phyloP scores from a whole-genome alignment of 495 filamentous ascomycete species.

The Hypoxylon lienhwacheense region DNA sequence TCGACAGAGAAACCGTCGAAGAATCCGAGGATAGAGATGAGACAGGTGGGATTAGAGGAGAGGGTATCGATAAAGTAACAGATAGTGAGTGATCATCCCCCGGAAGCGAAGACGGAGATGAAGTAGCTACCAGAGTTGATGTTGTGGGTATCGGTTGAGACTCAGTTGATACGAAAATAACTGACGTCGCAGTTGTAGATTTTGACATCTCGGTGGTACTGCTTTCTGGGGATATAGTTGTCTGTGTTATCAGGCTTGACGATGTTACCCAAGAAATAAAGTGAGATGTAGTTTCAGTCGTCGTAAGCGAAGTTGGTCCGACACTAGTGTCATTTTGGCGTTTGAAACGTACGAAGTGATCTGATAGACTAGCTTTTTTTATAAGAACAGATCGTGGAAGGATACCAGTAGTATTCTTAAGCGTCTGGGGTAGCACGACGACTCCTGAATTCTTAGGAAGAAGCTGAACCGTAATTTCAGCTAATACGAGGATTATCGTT shows the following conservation, averaged over 20 bases:
- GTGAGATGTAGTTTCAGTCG: background rate
- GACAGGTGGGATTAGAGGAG: background rate
- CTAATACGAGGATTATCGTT: conserved; percentile 17
- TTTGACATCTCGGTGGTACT: background rate
- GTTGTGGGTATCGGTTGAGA: background rate
- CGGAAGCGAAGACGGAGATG: background rate
- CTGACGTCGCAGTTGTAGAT: background rate
- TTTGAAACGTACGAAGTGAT: background rate
- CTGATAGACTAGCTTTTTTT: too few relatives aligned
- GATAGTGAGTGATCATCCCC: background rate
- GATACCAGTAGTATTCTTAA: conserved; percentile 10
- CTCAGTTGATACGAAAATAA: background rate
- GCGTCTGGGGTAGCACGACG: background rate
- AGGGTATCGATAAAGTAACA: background rate
- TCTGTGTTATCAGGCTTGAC: background rate
- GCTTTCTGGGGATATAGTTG: background rate
- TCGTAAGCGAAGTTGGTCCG: background rate
- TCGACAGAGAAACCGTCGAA: background rate
- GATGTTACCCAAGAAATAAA: background rate
- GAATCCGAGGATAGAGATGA: background rate
- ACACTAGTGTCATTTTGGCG: conserved; percentile 21
- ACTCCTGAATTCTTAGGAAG: conserved; percentile 23
- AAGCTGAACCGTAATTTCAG: conserved; percentile 29
- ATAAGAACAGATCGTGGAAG: conserved; percentile 4
- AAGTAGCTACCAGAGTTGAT: background rate